Base-by-base conservation (phyloP, 805 yeast genomes). In the Tetrapisispora fleetii region DNA sequence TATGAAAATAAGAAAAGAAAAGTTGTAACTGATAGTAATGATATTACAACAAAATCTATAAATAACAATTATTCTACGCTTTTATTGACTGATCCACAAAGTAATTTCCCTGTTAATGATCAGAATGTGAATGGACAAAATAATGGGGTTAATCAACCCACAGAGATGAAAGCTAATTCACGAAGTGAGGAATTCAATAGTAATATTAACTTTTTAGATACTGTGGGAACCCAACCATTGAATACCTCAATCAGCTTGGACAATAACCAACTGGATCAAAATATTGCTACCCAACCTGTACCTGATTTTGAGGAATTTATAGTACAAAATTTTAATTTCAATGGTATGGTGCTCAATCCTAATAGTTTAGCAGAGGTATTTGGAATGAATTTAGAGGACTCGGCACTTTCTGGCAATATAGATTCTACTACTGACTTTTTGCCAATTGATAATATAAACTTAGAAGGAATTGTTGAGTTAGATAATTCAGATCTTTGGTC, bases 291-390 rank as follows among this genome's bases (percentile, higher is more conserved):
- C 10, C 49, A 37, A n/a, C 9, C 37, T 22, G 17, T 21, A 2
- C 27, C 65, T 11, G 64, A 62, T 22, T 63, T 63, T 40, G 68
- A 65, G 37, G 67, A 63, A 45, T 65, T 65, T 48, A 55, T 63
- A 50, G 56, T 54, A 46, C 60, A 63, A 40, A 62, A 59, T 37
- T 56, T 64, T 16, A 59, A 62, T 39, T 56, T 63, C 24, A 61
- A 59, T 40, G 66, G 65, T 18, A 50, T 63, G 16, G 57, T 59
- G 53, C 55, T 61, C 18, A 60, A 63, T 43, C 62, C 67, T 27
- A 55, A 59, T 2, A 59, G 59, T 46, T 55, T 63, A 14, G 60
- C 58, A 22, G 67, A 62, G 40, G 66, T 64, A 8, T 44, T 47
- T 32, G 46, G 46, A 13, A 21, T 47, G 30, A 42, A 37, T 47